These are phyloP conservation scores for Naganishia kalamii DNA, from an alignment of 768 basidiomycete species.

Conservation along the genomic window DNA sequence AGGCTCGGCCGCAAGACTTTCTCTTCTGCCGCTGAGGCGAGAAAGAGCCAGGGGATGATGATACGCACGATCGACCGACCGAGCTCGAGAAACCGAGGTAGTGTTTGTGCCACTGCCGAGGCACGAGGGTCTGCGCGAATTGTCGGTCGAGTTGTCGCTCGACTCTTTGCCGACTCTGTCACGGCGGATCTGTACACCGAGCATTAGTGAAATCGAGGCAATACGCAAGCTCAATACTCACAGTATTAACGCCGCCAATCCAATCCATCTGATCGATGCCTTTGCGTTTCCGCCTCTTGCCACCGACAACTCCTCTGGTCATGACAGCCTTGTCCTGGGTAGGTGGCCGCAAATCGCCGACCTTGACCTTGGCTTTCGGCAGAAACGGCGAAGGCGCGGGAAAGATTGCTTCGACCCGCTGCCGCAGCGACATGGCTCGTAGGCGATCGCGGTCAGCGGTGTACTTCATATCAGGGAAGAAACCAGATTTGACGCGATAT, in stretches of 20 bases:
- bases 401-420: not conserved
- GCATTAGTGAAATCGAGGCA: slow-evolving; percentile 27
- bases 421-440: slow-evolving; percentile 5
- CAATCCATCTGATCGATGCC: slow-evolving; percentile 40
- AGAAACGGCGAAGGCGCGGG: slow-evolving; percentile 16
- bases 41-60: slow-evolving; percentile 3
- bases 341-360: not conserved
- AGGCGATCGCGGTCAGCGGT: not conserved
- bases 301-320: slow-evolving; percentile 39
- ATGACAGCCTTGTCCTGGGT: slow-evolving; percentile 32
- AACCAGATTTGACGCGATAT: slow-evolving; percentile 2
- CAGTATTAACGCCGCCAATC: slow-evolving; percentile 39
- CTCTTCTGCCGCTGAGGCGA: slow-evolving; percentile 6
- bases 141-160: slow-evolving; percentile 14
- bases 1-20: not conserved
- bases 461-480: slow-evolving; percentile 11
- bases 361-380: slow-evolving; percentile 12
- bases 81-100: slow-evolving; percentile 14
- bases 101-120: slow-evolving; percentile 7
- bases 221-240: slow-evolving; percentile 10
- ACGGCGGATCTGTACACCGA: slow-evolving; percentile 17
- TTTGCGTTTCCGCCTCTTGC: slow-evolving; percentile 25
- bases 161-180: slow-evolving; percentile 25
- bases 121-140: slow-evolving; percentile 9
- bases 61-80: slow-evolving; percentile 9